Percentiles rank a stretch among this genome's conserved stretches.
phyloP scores from a whole-genome alignment of 2,329 filamentous ascomycete genomes.

The Tolypocladium tundrense region DNA sequence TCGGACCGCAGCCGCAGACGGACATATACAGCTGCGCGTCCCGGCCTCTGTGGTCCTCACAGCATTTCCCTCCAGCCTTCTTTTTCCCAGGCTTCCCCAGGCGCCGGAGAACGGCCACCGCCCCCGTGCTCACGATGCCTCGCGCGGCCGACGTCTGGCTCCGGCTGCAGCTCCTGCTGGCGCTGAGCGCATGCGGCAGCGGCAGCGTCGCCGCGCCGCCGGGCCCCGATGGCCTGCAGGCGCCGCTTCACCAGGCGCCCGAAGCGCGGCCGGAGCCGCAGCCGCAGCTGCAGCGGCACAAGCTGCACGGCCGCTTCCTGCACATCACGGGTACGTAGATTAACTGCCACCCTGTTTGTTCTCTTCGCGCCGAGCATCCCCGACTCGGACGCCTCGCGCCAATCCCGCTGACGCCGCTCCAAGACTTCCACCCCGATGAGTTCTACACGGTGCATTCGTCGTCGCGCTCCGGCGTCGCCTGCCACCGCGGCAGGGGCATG shows the following conservation, averaged over 20 bases:
- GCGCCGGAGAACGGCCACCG: background rate
- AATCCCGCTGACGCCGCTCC: background rate
- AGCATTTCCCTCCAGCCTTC: background rate
- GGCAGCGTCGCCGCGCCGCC: background rate
- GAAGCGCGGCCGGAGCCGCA: background rate
- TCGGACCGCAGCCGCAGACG: too few species aligned
- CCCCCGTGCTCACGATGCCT: background rate
- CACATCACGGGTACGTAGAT: constrained; percentile 65
- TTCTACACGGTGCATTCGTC: constrained; percentile 75
- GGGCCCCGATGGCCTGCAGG: constrained; percentile 1
- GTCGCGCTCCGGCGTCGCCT: constrained; percentile 57
- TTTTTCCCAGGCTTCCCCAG: background rate
- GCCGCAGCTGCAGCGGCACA: constrained; percentile 21
- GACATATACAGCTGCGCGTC: background rate
- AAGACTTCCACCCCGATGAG: constrained; percentile 86
- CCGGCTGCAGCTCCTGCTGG: background rate
- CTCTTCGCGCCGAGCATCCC: too few species aligned
- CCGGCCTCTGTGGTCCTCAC: background rate
- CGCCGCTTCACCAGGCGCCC: background rate
- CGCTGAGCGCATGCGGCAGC: background rate
- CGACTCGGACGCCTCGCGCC: background rate
- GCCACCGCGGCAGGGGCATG: constrained; percentile 67
- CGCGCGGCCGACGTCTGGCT: background rate
- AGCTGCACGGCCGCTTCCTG: constrained; percentile 65
- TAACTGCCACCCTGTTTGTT: background rate